Evolutionary conservation across 2,329 filamentous ascomycete species (phyloP), one percentile per base, ranked within the genome.

Genomic region (Ophiostoma quercus): DNA sequence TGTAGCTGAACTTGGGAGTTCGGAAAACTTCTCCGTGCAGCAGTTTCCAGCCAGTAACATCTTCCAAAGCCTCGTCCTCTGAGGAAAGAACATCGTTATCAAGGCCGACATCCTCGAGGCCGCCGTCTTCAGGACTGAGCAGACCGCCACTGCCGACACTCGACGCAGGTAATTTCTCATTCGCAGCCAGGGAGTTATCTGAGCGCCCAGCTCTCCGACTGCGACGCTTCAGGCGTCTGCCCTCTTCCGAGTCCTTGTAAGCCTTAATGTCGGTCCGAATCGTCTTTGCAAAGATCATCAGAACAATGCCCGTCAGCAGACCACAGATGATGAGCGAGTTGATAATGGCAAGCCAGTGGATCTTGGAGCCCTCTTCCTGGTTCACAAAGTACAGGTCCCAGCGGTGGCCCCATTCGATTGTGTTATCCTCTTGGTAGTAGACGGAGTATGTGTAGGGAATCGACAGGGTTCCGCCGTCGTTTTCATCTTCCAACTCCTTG

Each of bases 361-460:
- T 92, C 76, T 88, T 88, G 34, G 87, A 89, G 65, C 90, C 91
- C 74, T 94, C 91, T 71, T 92, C 90, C 76, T 95, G 91, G 77
- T 94, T 93, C 71, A 90, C 91, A 80, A 96, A 96, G 79, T 96
- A 96, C 69, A 94, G 81, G 75, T 96, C 91, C 92, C 93, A 97
- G 69, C 92, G 87, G 74, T 89, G 92, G 70, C 84, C 83, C 93
- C 93, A 97, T 73, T 95, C 92, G 67, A 96, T 82, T 25, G 84
- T 87, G 60, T 89, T 86, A 72, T 96, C 92, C 77, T 96, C 91
- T 68, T 92, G 88, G 81, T 93, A 97, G 79, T 95, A 96, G 16
- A 96, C 90, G 2, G 92, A 94, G 79, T 96, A 97, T 0, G 92
- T 91, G 79, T 94, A 96, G 0, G 92, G 92, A 68, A 96, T 89